Evolutionary conservation across 805 yeast genomes (phyloP), one percentile per base, ranked within the genome.

Genomic region (Ogataea thermomethanolica): DNA sequence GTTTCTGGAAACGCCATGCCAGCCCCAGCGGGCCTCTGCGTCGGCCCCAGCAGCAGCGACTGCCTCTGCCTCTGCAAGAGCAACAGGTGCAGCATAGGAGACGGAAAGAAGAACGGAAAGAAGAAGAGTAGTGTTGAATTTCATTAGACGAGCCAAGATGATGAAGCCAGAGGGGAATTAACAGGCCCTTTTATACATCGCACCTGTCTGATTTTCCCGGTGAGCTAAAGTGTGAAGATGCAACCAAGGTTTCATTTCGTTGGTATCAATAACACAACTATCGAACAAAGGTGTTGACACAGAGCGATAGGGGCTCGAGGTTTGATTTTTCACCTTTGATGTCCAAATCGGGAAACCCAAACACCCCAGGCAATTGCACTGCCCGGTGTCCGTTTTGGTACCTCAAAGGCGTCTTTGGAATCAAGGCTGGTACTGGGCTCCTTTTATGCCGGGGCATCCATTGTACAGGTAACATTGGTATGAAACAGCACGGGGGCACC

Each of bases 271-370:
- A 41, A 41, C 39, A 41, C 31, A 13, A 22, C 28, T 37, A 5
- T 24, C 17, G 23, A 25, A 13, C 8, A 15, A 22, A n/a, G 12
- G 14, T 17, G 20, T 17, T 17, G 20, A 17, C 32, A 22, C 12
- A 7, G 8, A n/a, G 13, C 4, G 10, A 7, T 23, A 11, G 9
- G 25, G 27, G 25, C 43, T 14, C 28, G 29, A 28, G 26, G 43
- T 39, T 25, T 39, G 25, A 26, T 12, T 25, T 12, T 25, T 11
- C 26, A 29, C 55, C 59, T 53, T 54, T 53, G 47, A 44, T 23
- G 31, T 31, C 51, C 56, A 14, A 47, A 55, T 37, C 26, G 32
- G 59, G 59, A 39, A 53, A 44, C 36, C 35, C 34, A 8, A 12
- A 33, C 24, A 13, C 25, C 27, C 29, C 11, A 17, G 13, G 31